Evolutionary conservation across 2,329 filamentous ascomycete genomes (phyloP).

Genomic region (Neocatenulostroma microsporum): DNA sequence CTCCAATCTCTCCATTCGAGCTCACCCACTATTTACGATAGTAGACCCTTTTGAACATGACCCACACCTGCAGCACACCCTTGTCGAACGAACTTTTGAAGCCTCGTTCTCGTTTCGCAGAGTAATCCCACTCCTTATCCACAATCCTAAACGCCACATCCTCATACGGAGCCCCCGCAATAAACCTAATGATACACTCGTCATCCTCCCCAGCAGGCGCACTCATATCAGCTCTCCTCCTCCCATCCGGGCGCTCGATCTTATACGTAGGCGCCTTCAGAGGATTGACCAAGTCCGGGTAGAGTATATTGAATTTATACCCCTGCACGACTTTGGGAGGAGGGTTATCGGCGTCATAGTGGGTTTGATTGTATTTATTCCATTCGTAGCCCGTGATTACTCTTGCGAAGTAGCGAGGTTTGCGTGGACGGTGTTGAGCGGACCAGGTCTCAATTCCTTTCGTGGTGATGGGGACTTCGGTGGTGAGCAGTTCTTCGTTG

Average conservation of each 20-base stretch:
- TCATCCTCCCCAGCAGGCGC: conserved; percentile 92
- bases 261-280: conserved; percentile 90
- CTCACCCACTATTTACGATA: too few species aligned
- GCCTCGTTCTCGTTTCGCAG: conserved; percentile 84
- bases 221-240: conserved; percentile 83
- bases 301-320: conserved; percentile 99
- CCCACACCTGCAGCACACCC: too few species aligned
- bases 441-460: conserved; percentile 66
- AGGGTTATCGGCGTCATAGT: conserved; percentile 97
- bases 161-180: conserved; percentile 90
- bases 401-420: conserved; percentile 94
- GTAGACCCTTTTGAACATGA: too few species aligned
- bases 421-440: conserved; percentile 76
- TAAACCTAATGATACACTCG: conserved; percentile 92
- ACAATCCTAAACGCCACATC: conserved; percentile 96
- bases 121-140: conserved; percentile 98
- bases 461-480: conserved; percentile 69
- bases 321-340: conserved; percentile 97
- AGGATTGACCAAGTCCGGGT: conserved; percentile 93
- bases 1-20: too few species aligned
- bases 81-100: conserved; percentile 98
- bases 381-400: conserved; percentile 99
- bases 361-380: conserved; percentile 99
- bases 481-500: conserved; percentile 91
- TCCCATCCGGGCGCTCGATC: conserved; percentile 86